phyloP scores from a whole-genome alignment of 352 stramenopile genomes.

The Phytopythium helicoides region DNA sequence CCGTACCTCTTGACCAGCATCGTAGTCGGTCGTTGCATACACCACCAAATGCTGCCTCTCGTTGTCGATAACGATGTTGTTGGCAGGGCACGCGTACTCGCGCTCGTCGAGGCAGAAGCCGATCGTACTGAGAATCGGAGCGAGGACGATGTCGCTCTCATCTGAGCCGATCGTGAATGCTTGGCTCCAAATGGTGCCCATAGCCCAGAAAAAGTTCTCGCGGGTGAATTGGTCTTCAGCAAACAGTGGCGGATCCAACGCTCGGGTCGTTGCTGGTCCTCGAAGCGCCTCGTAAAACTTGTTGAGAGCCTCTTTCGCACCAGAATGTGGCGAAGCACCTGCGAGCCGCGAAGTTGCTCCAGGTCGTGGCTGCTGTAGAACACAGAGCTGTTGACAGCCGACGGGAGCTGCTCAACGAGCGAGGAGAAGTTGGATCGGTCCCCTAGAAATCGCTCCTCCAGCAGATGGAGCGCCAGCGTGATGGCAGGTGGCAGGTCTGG shows the following conservation, averaged over 20 bases:
- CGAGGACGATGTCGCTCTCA: conserved; percentile 34
- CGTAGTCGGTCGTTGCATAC: conserved; percentile 27
- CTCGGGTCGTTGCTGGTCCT: conserved; percentile 33
- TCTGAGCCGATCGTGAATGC: conserved; percentile 21
- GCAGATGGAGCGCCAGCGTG: conserved; percentile 35
- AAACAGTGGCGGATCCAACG: conserved; percentile 46
- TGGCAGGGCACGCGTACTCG: conserved; percentile 19
- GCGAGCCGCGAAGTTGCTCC: conserved; percentile 32
- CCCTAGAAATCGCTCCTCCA: conserved; percentile 42
- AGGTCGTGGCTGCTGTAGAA: conserved; percentile 38
- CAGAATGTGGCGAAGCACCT: conserved; percentile 29
- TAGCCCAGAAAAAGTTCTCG: conserved; percentile 40
- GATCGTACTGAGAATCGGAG: conserved; percentile 38
- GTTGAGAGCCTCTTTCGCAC: conserved; percentile 28
- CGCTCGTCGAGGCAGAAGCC: conserved; percentile 27
- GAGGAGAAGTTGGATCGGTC: conserved; percentile 35
- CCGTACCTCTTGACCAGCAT: conserved; percentile 25
- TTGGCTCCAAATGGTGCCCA: conserved; percentile 42
- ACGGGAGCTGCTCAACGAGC: conserved; percentile 28
- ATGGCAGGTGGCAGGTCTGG: conserved; percentile 41
- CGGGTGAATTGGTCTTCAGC: conserved; percentile 38
- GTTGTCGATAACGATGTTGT: conserved; percentile 21
- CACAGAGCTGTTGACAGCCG: conserved; percentile 33
- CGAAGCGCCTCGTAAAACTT: conserved; percentile 38
- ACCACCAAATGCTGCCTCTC: conserved; percentile 24